These are phyloP conservation scores for Pseudohalonectria lignicola DNA, from an alignment of 2,329 filamentous ascomycete species.

Conservation along the genomic window DNA sequence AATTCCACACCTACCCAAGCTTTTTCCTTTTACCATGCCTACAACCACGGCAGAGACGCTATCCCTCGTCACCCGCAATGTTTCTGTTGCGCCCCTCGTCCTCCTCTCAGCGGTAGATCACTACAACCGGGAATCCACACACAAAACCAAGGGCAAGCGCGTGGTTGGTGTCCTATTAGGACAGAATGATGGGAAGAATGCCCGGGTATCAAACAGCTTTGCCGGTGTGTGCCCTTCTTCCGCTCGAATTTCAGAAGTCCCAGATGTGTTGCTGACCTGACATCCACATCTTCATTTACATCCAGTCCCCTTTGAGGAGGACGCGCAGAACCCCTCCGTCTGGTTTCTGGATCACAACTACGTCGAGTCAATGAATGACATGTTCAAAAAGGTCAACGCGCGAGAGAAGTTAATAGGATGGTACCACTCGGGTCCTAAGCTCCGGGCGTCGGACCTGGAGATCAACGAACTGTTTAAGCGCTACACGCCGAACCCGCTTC, in stretches of 20 bases:
- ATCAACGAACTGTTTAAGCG: slow-evolving; percentile 99
- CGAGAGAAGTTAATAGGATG: slow-evolving; percentile 98
- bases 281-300: slow-evolving; percentile 5
- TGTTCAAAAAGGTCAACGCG: slow-evolving; percentile 99
- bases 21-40: slow-evolving; percentile 64
- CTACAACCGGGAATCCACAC: slow-evolving; percentile 85
- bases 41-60: slow-evolving; percentile 94
- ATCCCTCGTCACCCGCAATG: slow-evolving; percentile 85
- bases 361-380: slow-evolving; percentile 98
- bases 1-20: no score
- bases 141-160: slow-evolving; percentile 71
- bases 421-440: slow-evolving; percentile 97
- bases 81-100: slow-evolving; percentile 94
- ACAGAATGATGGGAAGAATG: slow-evolving; percentile 92
- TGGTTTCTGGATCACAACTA: slow-evolving; percentile 99
- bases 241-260: background rate
- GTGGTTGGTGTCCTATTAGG: slow-evolving; percentile 92
- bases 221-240: slow-evolving; percentile 53
- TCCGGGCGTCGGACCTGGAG: slow-evolving; percentile 91
- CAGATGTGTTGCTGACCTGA: slow-evolving; percentile 7
- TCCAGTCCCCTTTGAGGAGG: slow-evolving; percentile 93
- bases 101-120: slow-evolving; percentile 97
- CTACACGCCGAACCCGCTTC: slow-evolving; percentile 90
- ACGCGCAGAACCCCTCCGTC: slow-evolving; percentile 95
- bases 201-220: slow-evolving; percentile 97